These are phyloP conservation scores for Knufia fluminis DNA, from an alignment of 2,329 filamentous ascomycete genomes.

Conservation along the genomic window DNA sequence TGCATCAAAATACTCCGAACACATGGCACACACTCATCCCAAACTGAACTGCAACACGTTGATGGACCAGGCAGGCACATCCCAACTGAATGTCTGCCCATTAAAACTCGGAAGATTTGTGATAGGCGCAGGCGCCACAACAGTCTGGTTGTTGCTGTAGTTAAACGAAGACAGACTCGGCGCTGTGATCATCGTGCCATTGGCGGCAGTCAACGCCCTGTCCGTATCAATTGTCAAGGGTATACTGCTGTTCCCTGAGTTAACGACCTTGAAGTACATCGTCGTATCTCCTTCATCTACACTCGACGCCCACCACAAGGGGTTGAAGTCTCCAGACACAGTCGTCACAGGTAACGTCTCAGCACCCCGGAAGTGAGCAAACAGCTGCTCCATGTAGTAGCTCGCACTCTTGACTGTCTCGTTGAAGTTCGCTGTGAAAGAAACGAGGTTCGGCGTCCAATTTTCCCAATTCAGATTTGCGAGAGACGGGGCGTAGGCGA, in stretches of 20 bases:
- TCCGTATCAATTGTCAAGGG: constrained; percentile 22
- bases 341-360: constrained; percentile 26
- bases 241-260: constrained; percentile 16
- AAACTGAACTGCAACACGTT: constrained; percentile 24
- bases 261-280: constrained; percentile 17
- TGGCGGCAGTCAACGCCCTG: constrained; percentile 18
- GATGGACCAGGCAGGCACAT: constrained; percentile 22
- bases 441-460: constrained; percentile 31
- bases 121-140: constrained; percentile 20
- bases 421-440: constrained; percentile 25
- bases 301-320: constrained; percentile 16
- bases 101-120: constrained; percentile 10
- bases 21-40: neutral
- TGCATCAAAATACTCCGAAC: neutral
- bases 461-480: constrained; percentile 20
- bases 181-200: constrained; percentile 23
- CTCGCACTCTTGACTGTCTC: constrained; percentile 27
- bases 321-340: constrained; percentile 17
- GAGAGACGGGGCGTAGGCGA: constrained; percentile 16
- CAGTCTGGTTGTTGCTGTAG: constrained; percentile 21
- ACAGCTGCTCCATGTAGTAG: constrained; percentile 31
- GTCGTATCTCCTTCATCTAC: constrained; percentile 10
- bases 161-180: constrained; percentile 23
- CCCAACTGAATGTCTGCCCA: constrained; percentile 18
- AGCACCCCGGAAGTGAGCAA: constrained; percentile 27